Percentiles rank a stretch among this genome's conserved stretches.
phyloP scores from a whole-genome alignment of 2,329 filamentous ascomycete genomes.

The Dactylellina haptotyla region DNA sequence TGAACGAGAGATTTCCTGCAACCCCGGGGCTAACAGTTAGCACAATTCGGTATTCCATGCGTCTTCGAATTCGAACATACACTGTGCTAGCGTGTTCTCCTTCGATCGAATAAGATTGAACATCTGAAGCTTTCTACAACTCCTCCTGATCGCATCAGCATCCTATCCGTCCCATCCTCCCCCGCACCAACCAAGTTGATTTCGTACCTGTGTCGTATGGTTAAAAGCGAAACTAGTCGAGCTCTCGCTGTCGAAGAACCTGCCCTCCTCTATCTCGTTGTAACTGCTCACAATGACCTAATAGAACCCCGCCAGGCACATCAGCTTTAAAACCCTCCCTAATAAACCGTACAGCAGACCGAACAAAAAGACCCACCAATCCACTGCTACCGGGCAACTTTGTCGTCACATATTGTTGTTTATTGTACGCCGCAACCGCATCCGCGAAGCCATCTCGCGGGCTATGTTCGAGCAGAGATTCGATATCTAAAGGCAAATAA shows the following conservation, averaged over 20 bases:
- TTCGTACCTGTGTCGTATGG: constrained; percentile 76
- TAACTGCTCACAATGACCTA: constrained; percentile 83
- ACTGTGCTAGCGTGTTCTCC: constrained; percentile 80
- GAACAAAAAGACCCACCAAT: constrained; percentile 67
- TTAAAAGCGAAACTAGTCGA: constrained; percentile 90
- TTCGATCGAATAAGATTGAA: constrained; percentile 81
- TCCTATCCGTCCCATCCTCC: neutral
- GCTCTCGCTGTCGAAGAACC: constrained; percentile 91
- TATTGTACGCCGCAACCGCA: constrained; percentile 94
- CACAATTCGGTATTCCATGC: neutral
- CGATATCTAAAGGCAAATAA: constrained; percentile 75
- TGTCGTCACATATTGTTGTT: constrained; percentile 87
- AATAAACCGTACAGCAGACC: neutral
- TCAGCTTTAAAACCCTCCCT: neutral
- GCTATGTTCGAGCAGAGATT: constrained; percentile 79
- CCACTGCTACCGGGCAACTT: constrained; percentile 89
- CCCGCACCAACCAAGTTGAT: neutral
- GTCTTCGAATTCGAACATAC: constrained; percentile 64
- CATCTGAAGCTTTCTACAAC: constrained; percentile 78
- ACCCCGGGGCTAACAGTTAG: neutral
- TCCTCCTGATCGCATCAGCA: constrained; percentile 10
- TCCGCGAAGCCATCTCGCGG: constrained; percentile 75
- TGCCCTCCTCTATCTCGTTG: constrained; percentile 80
- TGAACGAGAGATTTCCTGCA: constrained; percentile 80
- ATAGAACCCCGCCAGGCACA: constrained; percentile 10